Evolutionary conservation across 2,329 filamentous ascomycete genomes (phyloP).

Genomic region (Aulographum hederae): DNA sequence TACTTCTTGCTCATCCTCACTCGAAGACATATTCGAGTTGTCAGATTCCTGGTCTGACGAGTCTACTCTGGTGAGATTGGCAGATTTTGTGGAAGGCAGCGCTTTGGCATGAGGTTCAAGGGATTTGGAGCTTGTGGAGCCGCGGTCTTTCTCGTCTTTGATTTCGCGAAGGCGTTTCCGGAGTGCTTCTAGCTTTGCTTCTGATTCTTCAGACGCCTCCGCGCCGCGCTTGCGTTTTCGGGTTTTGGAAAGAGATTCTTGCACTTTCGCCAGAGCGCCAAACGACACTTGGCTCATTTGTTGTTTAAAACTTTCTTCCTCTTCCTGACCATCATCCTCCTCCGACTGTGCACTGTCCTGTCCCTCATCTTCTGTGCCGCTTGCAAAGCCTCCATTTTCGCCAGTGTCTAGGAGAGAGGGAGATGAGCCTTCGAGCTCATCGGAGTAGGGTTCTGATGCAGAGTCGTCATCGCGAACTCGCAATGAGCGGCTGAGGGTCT

Average conservation of each 20-base stretch:
- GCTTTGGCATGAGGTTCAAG: conserved; percentile 1
- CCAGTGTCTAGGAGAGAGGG: conserved; percentile 21
- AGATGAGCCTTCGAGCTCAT: conserved; percentile 20
- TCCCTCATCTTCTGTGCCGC: conserved; percentile 15
- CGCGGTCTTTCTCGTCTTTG: conserved; percentile 10
- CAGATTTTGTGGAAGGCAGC: not conserved
- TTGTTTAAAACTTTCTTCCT: conserved; percentile 14
- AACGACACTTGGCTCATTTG: conserved; percentile 54
- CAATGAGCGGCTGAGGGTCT: conserved; percentile 17
- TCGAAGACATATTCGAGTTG: conserved; percentile 13
- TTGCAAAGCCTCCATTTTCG: conserved; percentile 15
- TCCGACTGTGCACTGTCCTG: conserved; percentile 15
- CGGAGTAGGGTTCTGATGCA: conserved; percentile 19
- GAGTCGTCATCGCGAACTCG: conserved; percentile 15
- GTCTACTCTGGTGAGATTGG: not conserved
- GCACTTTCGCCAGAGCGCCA: conserved; percentile 74
- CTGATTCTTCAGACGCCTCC: conserved; percentile 18
- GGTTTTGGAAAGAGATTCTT: conserved; percentile 42
- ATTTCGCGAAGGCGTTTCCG: conserved; percentile 25
- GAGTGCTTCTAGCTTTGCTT: conserved; percentile 27
- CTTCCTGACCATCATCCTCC: conserved; percentile 17
- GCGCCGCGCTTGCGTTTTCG: conserved; percentile 25
- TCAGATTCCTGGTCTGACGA: conserved; percentile 12
- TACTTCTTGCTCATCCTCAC: conserved; percentile 19
- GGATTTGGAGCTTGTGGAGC: conserved; percentile 2